Evolutionary conservation across 768 basidiomycete species (phyloP).

Genomic region (Inosperma sp.): DNA sequence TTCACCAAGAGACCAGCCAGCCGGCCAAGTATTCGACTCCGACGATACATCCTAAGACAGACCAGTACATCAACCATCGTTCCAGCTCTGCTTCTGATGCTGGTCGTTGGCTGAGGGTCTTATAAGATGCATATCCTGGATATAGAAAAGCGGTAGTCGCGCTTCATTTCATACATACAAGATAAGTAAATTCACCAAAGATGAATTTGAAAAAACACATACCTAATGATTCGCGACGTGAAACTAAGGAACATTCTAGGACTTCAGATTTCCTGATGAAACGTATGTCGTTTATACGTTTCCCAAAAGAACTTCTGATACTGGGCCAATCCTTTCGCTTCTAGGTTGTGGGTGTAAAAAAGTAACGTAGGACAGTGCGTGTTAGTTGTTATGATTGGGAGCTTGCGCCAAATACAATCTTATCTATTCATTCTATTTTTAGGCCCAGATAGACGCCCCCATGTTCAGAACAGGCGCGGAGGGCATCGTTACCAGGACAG

Average conservation of each 20-base stretch:
- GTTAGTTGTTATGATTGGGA: too few relatives aligned
- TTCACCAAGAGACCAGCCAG: conserved; percentile 84
- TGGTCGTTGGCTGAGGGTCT: conserved; percentile 82
- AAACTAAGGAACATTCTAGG: conserved; percentile 45
- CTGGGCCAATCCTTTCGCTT: too few relatives aligned
- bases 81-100: conserved; percentile 82
- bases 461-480: too few relatives aligned
- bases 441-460: too few relatives aligned
- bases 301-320: too few relatives aligned
- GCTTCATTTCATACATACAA: conserved; percentile 31
- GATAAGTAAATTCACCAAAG: neutral
- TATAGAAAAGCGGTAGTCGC: conserved; percentile 80
- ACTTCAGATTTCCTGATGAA: neutral
- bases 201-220: conserved; percentile 14
- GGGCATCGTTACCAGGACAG: too few relatives aligned
- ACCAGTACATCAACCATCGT: conserved; percentile 98
- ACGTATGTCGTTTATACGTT: neutral
- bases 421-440: too few relatives aligned
- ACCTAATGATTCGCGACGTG: conserved; percentile 48
- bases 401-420: too few relatives aligned
- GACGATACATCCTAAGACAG: conserved; percentile 78
- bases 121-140: conserved; percentile 95
- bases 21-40: conserved; percentile 80
- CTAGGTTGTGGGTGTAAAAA: too few relatives aligned
- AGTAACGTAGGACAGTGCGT: too few relatives aligned